Evolutionary conservation across 2,329 filamentous ascomycete genomes (phyloP).

Genomic region (Rhynchosporium secalis): DNA sequence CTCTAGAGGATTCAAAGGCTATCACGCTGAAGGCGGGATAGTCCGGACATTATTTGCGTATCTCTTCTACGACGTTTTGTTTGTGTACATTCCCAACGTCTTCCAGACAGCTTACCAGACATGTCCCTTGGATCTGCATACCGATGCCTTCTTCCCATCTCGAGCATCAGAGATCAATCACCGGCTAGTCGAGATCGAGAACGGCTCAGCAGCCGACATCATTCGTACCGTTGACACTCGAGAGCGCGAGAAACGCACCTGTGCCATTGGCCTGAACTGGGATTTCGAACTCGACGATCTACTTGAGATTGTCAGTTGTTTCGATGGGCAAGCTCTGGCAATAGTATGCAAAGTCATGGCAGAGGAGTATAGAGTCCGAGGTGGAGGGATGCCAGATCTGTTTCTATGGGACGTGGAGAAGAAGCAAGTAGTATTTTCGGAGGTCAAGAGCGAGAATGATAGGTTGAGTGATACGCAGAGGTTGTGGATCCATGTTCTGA

Average conservation of each 20-base stretch:
- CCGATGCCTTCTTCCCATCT: slow-evolving; percentile 85
- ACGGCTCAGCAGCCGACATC: slow-evolving; percentile 70
- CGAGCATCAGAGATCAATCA: slow-evolving; percentile 88
- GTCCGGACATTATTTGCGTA: slow-evolving; percentile 88
- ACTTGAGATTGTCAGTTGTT: slow-evolving; percentile 74
- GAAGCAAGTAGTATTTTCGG: slow-evolving; percentile 34
- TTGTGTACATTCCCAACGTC: slow-evolving; percentile 91
- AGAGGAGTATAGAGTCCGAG: slow-evolving; percentile 86
- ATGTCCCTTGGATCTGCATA: slow-evolving; percentile 88
- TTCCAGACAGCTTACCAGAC: slow-evolving; percentile 96
- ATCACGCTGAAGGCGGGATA: slow-evolving; percentile 89
- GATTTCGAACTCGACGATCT: slow-evolving; percentile 78
- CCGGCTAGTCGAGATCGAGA: slow-evolving; percentile 81
- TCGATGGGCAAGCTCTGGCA: slow-evolving; percentile 76
- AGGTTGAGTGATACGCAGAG: slow-evolving; percentile 92
- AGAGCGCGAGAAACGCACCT: slow-evolving; percentile 71
- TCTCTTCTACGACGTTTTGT: slow-evolving; percentile 90
- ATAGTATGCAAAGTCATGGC: slow-evolving; percentile 90
- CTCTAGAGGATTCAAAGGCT: slow-evolving; percentile 82
- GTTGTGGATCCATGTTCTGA: slow-evolving; percentile 94
- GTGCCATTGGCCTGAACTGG: slow-evolving; percentile 92
- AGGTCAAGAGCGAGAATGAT: slow-evolving; percentile 67
- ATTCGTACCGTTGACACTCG: slow-evolving; percentile 67
- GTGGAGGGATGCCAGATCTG: slow-evolving; percentile 87
- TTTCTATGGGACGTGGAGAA: slow-evolving; percentile 68